Evolutionary conservation across 306 rosid species (phyloP), one percentile per base, ranked within the genome.

Genomic region (Morella rubra): DNA sequence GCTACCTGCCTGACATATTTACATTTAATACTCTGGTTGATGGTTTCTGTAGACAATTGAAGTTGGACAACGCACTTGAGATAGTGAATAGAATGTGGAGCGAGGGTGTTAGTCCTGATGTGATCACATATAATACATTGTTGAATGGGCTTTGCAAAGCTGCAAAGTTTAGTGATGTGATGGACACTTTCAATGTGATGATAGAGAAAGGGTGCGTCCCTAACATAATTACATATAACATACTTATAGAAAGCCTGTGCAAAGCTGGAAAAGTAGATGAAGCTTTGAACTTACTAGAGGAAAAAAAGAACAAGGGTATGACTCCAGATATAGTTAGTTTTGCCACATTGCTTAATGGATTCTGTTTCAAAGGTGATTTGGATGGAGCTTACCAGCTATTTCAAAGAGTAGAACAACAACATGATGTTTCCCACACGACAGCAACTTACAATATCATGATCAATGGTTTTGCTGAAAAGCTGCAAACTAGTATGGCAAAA

Each of bases 131-230:
- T 74, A 94, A 91, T 83, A 86, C 95, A 75, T 70, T 94, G 85
- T 79, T 91, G 78, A 89, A 91, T 82, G 97, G 98, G 70, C 97
- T 91, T 67, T 91, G 97, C 86, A 94, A 94, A 91, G 89, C 93
- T 71, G 73, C 78, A 64, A 90, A 84, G 81, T 78, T 60, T 67
- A 87, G 85, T 6, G 93, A 89, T 84, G 93, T 91, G 68, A 83
- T 86, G 87, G 85, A 79, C 32, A 91, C 85, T 73, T 93, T 86
- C 85, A 82, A 83, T 81, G 90, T 77, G 76, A 91, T 93, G 94
- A 62, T 62, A 46, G 91, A 86, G 79, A 91, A 90, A 81, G 96
- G 91, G 66, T 87, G 93, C 69, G 56, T 68, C 55, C 96, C 95
- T 24, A 91, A 89, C 83, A 52, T 82, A 58, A 75, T 93, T 75